Evolutionary conservation across 2,329 filamentous ascomycete genomes (phyloP), one percentile per base, ranked within the genome.

Genomic region (Ramularia collo-cygni): DNA sequence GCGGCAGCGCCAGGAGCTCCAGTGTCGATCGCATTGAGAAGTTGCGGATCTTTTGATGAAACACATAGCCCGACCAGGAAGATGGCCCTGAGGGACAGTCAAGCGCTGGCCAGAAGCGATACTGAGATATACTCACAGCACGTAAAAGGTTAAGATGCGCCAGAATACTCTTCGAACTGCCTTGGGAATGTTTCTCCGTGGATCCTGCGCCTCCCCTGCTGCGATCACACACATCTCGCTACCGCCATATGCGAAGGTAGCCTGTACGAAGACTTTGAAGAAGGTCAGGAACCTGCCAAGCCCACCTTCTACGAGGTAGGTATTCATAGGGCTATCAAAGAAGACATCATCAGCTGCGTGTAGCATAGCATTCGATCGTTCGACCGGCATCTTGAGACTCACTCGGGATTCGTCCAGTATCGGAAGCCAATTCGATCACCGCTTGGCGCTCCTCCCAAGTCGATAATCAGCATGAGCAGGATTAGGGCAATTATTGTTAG

Each of bases 171-270:
- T 27, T 26, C 53, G 53, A 41, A 45, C 50, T 8, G 52, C 52
- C 36, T 44, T 30, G 3, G 52, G 52, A 16, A 55, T 55, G 12
- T 42, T 44, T 29, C 50, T 47, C 24, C 52, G 48, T 17, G 28
- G 15, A 4, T n/a, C 15, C 8, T 16, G 28, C 8, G 70, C 67
- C 55, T 75, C 72, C 29, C 68, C 72, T 21, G 71, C 72, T 35
- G 69, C 69, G 24, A 75, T 61, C 54, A 76, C 76, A 35, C 77
- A 73, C 18, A 80, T 62, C 59, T 81, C 43, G 1, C 43, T 41
- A 21, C 46, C 46, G 3, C 40, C 43, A 35, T 44, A 46, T 15
- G 39, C 41, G 10, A 42, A 49, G 7, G 41, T 43, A 1, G 46
- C 46, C 15, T 28, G 35, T n/a, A 43, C 41, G 7, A 49, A 35